Percentiles rank a stretch among this genome's conserved stretches.
Evolutionary conservation across 768 basidiomycete genomes (phyloP).

Genomic region (Collybia sordida): DNA sequence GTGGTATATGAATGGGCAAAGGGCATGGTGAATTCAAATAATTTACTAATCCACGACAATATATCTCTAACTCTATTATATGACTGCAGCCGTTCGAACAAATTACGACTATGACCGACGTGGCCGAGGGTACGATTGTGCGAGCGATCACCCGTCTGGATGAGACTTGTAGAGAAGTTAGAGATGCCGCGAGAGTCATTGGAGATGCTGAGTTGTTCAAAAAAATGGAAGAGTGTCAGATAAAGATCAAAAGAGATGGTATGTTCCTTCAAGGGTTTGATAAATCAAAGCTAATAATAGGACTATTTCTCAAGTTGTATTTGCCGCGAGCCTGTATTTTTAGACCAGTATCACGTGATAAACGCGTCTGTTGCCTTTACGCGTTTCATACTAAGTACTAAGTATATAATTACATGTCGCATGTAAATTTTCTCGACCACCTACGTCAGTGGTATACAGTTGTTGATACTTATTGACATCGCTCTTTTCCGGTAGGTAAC

Average conservation of each 20-base stretch:
- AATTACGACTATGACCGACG: slow-evolving; percentile 89
- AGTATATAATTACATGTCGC: too few relatives aligned
- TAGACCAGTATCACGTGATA: slow-evolving; percentile 30
- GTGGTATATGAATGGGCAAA: slow-evolving; percentile 99
- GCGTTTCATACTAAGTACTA: too few relatives aligned
- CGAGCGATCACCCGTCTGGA: slow-evolving; percentile 94
- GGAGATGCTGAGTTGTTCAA: slow-evolving; percentile 95
- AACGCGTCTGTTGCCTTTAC: slow-evolving; percentile 8
- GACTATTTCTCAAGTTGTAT: slow-evolving; percentile 61
- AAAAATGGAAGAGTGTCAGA: slow-evolving; percentile 96
- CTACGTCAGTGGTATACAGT: too few relatives aligned
- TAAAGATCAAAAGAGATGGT: slow-evolving; percentile 96
- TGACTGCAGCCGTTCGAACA: slow-evolving; percentile 85
- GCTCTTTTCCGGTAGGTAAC: too few relatives aligned
- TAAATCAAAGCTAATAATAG: slow-evolving; percentile 7
- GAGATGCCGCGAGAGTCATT: slow-evolving; percentile 96
- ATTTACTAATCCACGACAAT: neutral
- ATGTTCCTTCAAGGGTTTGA: slow-evolving; percentile 33
- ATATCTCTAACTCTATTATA: neutral
- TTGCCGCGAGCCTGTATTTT: slow-evolving; percentile 87
- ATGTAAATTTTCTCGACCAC: too few relatives aligned
- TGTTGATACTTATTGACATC: neutral
- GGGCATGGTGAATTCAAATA: slow-evolving; percentile 90
- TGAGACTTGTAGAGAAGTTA: slow-evolving; percentile 94
- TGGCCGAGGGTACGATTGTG: slow-evolving; percentile 96